phyloP scores from a whole-genome alignment of 2,329 filamentous ascomycete genomes.

The Diaporthe eres region DNA sequence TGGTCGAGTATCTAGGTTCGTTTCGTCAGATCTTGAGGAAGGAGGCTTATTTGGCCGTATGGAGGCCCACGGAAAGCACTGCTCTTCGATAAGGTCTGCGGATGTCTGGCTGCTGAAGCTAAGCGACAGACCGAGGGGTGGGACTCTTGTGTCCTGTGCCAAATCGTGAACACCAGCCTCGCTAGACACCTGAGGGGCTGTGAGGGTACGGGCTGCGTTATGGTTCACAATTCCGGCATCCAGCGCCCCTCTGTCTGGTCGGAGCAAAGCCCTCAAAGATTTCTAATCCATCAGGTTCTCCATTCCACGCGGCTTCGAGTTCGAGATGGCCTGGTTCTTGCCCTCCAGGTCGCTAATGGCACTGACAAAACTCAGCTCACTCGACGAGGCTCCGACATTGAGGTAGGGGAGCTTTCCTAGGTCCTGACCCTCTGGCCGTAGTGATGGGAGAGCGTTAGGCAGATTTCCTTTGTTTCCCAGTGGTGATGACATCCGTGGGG shows the following conservation, averaged over 20 bases:
- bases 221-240: background rate
- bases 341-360: slow-evolving; percentile 42
- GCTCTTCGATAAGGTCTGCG: slow-evolving; percentile 14
- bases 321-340: slow-evolving; percentile 58
- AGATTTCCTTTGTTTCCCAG: slow-evolving; percentile 41
- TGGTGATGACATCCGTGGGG: slow-evolving; percentile 47
- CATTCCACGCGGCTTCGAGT: slow-evolving; percentile 58
- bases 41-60: background rate
- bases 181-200: background rate
- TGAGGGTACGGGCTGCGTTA: background rate
- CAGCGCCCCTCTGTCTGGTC: background rate
- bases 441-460: slow-evolving; percentile 43
- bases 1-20: background rate
- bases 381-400: slow-evolving; percentile 37
- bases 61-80: slow-evolving; percentile 7
- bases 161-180: background rate
- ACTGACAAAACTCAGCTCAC: slow-evolving; percentile 41
- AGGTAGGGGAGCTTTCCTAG: slow-evolving; percentile 38
- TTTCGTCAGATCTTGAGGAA: background rate
- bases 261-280: slow-evolving; percentile 13
- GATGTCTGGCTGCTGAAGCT: slow-evolving; percentile 21
- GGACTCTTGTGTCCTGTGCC: background rate
- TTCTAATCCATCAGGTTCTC: slow-evolving; percentile 53
- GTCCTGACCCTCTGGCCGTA: slow-evolving; percentile 48
- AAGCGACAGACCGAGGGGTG: background rate